Conservation (phyloP, 805 yeast species). For the Candida vaughaniae region DNA sequence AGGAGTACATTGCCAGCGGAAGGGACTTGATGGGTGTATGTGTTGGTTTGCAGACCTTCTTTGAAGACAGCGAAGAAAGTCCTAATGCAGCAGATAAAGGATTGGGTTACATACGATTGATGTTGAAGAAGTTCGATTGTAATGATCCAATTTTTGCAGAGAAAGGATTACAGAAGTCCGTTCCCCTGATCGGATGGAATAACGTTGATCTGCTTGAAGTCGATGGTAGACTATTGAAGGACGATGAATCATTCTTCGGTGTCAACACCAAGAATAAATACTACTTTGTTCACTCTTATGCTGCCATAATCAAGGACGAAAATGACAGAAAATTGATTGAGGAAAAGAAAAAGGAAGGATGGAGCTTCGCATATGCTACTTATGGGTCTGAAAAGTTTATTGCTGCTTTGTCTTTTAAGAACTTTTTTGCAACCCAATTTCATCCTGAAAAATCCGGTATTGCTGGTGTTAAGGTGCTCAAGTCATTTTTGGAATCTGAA, state of each 20-base stretch:
- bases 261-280: slow-evolving; percentile 68
- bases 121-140: slow-evolving; percentile 55
- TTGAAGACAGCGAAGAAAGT: slow-evolving; percentile 74
- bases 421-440: slow-evolving; percentile 92
- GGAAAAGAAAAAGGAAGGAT: slow-evolving; percentile 38
- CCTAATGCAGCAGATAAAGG: slow-evolving; percentile 57
- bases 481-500: slow-evolving; percentile 59
- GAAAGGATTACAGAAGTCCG: slow-evolving; percentile 59
- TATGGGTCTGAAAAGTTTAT: slow-evolving; percentile 81
- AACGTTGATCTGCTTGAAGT: slow-evolving; percentile 32
- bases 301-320: slow-evolving; percentile 55
- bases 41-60: slow-evolving; percentile 90
- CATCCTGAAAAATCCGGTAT: slow-evolving; percentile 98
- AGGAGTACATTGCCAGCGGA: slow-evolving; percentile 68
- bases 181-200: slow-evolving; percentile 98
- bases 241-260: slow-evolving; percentile 49
- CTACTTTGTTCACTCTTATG: slow-evolving; percentile 95
- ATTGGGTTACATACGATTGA: slow-evolving; percentile 44
- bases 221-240: slow-evolving; percentile 20
- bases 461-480: slow-evolving; percentile 80
- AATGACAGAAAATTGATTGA: slow-evolving; percentile 26
- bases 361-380: slow-evolving; percentile 71
- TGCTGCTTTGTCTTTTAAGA: slow-evolving; percentile 75
- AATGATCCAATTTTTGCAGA: slow-evolving; percentile 31
- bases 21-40: slow-evolving; percentile 94